Evolutionary conservation across 2,329 filamentous ascomycete genomes (phyloP).

Genomic region (Pseudocercospora fijiensis): DNA sequence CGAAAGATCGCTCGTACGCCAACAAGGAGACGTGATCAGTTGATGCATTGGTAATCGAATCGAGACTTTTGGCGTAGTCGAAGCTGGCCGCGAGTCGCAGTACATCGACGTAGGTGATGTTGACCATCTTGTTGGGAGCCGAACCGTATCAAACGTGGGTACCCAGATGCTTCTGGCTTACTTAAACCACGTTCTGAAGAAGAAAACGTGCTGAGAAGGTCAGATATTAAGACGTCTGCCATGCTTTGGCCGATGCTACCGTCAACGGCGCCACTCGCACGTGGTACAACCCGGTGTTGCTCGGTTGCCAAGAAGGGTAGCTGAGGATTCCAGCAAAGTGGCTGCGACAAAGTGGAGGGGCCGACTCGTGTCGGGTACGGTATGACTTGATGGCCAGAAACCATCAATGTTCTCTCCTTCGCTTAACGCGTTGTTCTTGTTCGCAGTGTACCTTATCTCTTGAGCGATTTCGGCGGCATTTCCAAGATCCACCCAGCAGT

Average conservation of each 20-base stretch:
- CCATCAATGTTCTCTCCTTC: neutral
- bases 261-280: constrained; percentile 12
- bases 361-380: neutral
- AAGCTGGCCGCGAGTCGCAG: constrained; percentile 36
- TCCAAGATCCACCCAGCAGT: neutral
- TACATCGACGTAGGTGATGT: constrained; percentile 38
- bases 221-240: constrained; percentile 9
- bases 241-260: constrained; percentile 20
- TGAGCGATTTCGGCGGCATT: neutral
- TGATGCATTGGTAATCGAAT: constrained; percentile 33
- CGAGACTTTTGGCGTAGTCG: constrained; percentile 34
- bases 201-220: neutral
- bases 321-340: neutral
- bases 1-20: constrained; percentile 35
- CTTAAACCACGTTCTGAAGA: neutral
- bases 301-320: constrained; percentile 11
- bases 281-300: constrained; percentile 2
- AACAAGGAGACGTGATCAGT: constrained; percentile 33
- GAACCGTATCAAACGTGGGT: neutral
- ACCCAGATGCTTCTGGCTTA: neutral
- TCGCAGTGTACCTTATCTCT: neutral
- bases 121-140: constrained; percentile 32
- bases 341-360: neutral
- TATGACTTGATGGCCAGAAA: neutral
- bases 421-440: neutral